A percentile compares a stretch with the other conserved stretches of the same genome.
Evolutionary conservation across 345 rosid genomes (phyloP).

Genomic region (Camelina hispida): DNA sequence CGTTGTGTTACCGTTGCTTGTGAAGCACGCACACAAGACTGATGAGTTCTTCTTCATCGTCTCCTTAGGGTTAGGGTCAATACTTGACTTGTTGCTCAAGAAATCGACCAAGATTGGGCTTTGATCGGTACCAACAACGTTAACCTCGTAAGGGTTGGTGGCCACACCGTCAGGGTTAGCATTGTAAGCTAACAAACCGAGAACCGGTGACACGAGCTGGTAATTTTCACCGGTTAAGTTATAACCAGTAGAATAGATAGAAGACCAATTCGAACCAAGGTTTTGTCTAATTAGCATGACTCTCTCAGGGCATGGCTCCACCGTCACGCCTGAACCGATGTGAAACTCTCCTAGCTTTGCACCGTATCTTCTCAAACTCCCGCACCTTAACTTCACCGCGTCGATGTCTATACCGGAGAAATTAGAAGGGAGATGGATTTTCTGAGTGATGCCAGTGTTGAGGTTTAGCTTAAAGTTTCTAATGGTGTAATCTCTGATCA

Average conservation of each 20-base stretch:
- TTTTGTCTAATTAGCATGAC: slow-evolving; percentile 46
- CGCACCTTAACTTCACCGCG: slow-evolving; percentile 43
- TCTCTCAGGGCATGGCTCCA: slow-evolving; percentile 44
- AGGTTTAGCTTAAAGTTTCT: slow-evolving; percentile 55
- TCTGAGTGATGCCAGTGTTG: slow-evolving; percentile 62
- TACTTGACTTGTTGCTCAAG: slow-evolving; percentile 30
- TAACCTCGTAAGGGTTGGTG: slow-evolving; percentile 34
- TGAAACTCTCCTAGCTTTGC: slow-evolving; percentile 43
- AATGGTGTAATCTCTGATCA: slow-evolving; percentile 76
- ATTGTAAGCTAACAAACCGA: slow-evolving; percentile 44
- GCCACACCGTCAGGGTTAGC: slow-evolving; percentile 45
- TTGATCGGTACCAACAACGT: slow-evolving; percentile 18
- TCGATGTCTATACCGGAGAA: slow-evolving; percentile 68
- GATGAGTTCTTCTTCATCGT: slow-evolving; percentile 24
- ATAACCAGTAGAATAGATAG: slow-evolving; percentile 34
- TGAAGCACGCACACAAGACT: slow-evolving; percentile 38
- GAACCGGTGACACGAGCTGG: slow-evolving; percentile 44
- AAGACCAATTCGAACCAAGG: slow-evolving; percentile 46
- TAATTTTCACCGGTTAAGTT: slow-evolving; percentile 34
- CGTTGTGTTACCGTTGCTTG: slow-evolving; percentile 36
- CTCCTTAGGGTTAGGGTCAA: slow-evolving; percentile 18
- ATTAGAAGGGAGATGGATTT: slow-evolving; percentile 66
- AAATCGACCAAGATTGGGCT: slow-evolving; percentile 40
- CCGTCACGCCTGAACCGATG: slow-evolving; percentile 36
- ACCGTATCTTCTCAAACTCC: slow-evolving; percentile 46